Base-by-base conservation (phyloP, 768 basidiomycete species). In the Trametes cingulata region DNA sequence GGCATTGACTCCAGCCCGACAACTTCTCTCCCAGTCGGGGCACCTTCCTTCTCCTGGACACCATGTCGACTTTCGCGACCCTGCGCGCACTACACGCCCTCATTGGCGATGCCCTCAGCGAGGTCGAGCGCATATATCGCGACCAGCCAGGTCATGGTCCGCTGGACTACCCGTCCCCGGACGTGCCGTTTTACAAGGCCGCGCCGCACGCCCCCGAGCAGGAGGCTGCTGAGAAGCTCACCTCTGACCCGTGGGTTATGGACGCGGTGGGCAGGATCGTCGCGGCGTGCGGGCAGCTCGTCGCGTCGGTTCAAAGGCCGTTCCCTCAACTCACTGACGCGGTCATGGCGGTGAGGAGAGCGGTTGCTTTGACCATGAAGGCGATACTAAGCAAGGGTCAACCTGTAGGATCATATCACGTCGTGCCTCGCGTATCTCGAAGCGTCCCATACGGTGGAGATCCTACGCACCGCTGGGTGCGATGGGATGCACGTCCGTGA, bases 31-130 rank as follows among this genome's bases (percentile, higher is more conserved):
- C n/a, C n/a, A n/a, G n/a, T n/a, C n/a, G n/a, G n/a, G n/a, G n/a
- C n/a, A n/a, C n/a, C n/a, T n/a, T n/a, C n/a, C n/a, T n/a, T n/a
- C n/a, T n/a, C n/a, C n/a, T n/a, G n/a, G n/a, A n/a, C 29, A 33
- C 29, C 37, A 67, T 74, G 82, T 24, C 39, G 27, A 88, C 88
- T 49, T 84, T 90, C 66, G 77, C 84, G 36, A 77, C 79, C 52
- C 80, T 90, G 52, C 82, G 82, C 39, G 81, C 83, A 29, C 80
- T 90, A 40, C 85, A 88, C 64, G 72, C 79, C 62, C 81, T 90
- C 69, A 80, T 90, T 66, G 85, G 83, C 64, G 78, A 85, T 64
- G 86, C 88, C 24, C 73, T 90, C 61, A 80, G 83, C 72, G 85
- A 87, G 65, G 86, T 90, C 14, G 83, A 88, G 69, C 74, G 74